Evolutionary conservation across 768 basidiomycete genomes (phyloP).

Genomic region (Lentinula raphanica): DNA sequence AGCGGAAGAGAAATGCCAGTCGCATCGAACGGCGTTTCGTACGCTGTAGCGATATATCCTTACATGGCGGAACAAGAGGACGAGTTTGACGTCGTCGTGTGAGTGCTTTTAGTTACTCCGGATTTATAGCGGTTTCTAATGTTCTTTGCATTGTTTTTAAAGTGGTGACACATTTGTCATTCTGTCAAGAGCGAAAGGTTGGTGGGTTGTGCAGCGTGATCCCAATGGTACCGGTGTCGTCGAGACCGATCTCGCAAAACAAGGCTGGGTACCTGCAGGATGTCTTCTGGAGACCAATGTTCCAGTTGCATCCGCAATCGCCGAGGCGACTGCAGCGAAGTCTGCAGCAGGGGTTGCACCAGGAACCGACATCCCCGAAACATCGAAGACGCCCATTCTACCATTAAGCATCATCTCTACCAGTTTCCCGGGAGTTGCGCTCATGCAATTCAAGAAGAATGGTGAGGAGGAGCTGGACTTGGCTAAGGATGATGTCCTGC

Average conservation of each 20-base stretch:
- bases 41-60: slow-evolving; percentile 97
- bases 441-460: slow-evolving; percentile 95
- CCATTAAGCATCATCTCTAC: slow-evolving; percentile 93
- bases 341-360: slow-evolving; percentile 33
- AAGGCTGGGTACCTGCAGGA: slow-evolving; percentile 97
- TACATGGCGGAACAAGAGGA: slow-evolving; percentile 99
- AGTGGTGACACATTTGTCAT: slow-evolving; percentile 95
- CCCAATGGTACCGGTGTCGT: slow-evolving; percentile 77
- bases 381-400: slow-evolving; percentile 69
- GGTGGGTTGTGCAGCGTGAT: slow-evolving; percentile 99
- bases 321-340: slow-evolving; percentile 70
- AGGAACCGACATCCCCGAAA: slow-evolving; percentile 29
- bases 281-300: slow-evolving; percentile 91
- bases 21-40: slow-evolving; percentile 63
- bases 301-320: slow-evolving; percentile 83
- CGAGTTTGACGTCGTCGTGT: slow-evolving; percentile 98
- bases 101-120: slow-evolving; percentile 27
- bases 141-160: neutral
- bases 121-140: neutral
- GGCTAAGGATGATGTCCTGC: slow-evolving; percentile 79
- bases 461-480: slow-evolving; percentile 90
- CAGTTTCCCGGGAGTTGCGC: slow-evolving; percentile 90
- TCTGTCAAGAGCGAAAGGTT: slow-evolving; percentile 89
- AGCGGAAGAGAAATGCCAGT: slow-evolving; percentile 36
- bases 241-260: slow-evolving; percentile 70